Base-by-base conservation (phyloP, 768 basidiomycete species). In the Trametopsis cervina region DNA sequence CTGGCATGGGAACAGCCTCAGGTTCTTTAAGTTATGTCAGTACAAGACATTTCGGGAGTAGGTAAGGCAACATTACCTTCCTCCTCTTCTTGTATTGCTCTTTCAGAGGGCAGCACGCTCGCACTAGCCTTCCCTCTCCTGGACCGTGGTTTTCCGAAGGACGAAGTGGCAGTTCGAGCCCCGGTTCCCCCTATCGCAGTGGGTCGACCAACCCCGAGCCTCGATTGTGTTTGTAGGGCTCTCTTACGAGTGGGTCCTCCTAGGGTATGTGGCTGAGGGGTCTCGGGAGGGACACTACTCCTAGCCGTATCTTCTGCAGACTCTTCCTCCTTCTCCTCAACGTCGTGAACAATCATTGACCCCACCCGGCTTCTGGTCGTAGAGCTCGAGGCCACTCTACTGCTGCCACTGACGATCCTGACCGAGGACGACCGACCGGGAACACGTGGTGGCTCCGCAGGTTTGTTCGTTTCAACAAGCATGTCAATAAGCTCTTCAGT, bases 401-500 rank as follows among this genome's bases (percentile, higher is more conserved):
- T 69, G n/a, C n/a, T n/a, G n/a, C n/a, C n/a, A n/a, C n/a, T n/a
- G 17, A 62, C 58, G 38, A 59, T 62, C 52, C 66, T 60, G 46
- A 65, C 54, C 18, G 71, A 67, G 17, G 65, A 54, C 7, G 61
- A 60, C 33, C 67, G 64, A 24, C 54, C 62, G 20, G 18, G 46
- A 48, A 39, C 57, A 57, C 4, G 50, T 47, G 40, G 51, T 40
- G 54, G 52, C 58, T 50, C 36, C 59, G 50, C 52, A 54, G 65
- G 49, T 44, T 56, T 33, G 1, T 53, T 42, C 13, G 71, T 75
- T 56, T 83, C 78, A 12, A 86, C 68, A 22, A 90, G 67, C 15
- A 86, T 70, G 60, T 88, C 83, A 58, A 90, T 87, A 53, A 90
- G 69, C 40, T 78, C 81, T 58, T 88, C 85, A 20, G 84, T 78